Conservation (phyloP, 2,329 filamentous ascomycete genomes). For the Trichophyton benhamiae region DNA sequence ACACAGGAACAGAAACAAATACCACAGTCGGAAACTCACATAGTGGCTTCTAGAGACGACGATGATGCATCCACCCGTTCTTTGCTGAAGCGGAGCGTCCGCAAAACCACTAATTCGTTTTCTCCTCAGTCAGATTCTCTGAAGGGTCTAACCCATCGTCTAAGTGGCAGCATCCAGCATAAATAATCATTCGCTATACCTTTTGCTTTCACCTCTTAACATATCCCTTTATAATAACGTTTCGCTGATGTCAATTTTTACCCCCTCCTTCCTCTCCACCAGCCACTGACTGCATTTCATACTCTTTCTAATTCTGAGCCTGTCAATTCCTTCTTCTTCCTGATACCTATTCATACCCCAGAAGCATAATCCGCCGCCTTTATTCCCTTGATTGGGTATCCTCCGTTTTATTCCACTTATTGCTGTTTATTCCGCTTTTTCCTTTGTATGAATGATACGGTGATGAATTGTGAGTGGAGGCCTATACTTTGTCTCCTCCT, state of each 20-base stretch:
- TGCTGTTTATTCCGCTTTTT: background rate
- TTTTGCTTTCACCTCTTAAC: background rate
- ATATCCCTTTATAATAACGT: conserved; percentile 3
- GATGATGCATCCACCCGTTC: conserved; percentile 10
- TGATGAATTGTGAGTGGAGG: background rate
- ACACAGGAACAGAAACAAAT: conserved; percentile 5
- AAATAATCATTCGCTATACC: conserved; percentile 13
- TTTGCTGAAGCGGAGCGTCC: conserved; percentile 18
- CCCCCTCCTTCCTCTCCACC: background rate
- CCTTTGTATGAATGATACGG: conserved; percentile 2
- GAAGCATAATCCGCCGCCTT: background rate
- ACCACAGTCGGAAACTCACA: conserved; percentile 10
- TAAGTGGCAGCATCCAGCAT: conserved; percentile 31
- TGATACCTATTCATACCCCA: background rate
- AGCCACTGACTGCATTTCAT: background rate
- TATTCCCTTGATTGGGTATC: background rate
- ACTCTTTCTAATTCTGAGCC: background rate
- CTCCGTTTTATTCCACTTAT: background rate
- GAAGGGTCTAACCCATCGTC: conserved; percentile 27
- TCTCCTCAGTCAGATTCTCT: conserved; percentile 24
- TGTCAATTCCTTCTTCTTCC: background rate
- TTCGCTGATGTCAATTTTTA: background rate
- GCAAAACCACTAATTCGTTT: conserved; percentile 24
- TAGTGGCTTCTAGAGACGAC: conserved; percentile 18
- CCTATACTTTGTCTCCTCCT: background rate